Base-by-base conservation (phyloP, 495 filamentous ascomycete species). In the Tricharina praecox region DNA sequence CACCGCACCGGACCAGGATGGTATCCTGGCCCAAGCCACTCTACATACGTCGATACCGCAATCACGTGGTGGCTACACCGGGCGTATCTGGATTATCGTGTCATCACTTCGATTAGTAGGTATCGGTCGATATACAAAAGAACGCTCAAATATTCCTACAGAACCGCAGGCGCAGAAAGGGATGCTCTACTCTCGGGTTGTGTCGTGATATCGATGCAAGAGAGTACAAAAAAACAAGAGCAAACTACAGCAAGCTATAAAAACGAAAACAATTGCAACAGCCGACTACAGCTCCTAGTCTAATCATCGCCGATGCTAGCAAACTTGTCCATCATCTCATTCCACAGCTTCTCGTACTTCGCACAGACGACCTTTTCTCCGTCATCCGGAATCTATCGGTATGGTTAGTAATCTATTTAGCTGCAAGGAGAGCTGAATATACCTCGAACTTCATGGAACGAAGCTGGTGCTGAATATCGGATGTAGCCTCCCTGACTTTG, bases 371-470 rank as follows among this genome's bases (percentile, higher is more conserved):
- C 58, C 35, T 51, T 53, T 40, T 61, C 58, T 8, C 58, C 58
- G 19, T 61, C 57, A 45, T 61, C 58, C n/a, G 58, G 58, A 33
- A 60, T 54, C 58, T 61, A 46, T 44, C 47, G 46, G 32, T 21
- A 45, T 55, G 25, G 44, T 21, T n/a, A 44, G 20, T 7, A 49
- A 20, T 25, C 30, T 15, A n/a, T n/a, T n/a, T n/a, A n/a, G n/a
- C n/a, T n/a, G n/a, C n/a, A 9, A 21, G 38, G 42, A 46, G 37
- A 18, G 4, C 26, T 18, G 37, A 30, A 38, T 48, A 82, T 50
- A 93, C 63, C 73, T 96, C 88, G 64, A 97, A 97, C 68, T 97
- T 97, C 76, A 97, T 90, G 62, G 70, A 78, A 53, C 87, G 73
- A 55, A 97, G 71, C 45, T 82, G 66, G 33, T 65, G 73, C 67